These are phyloP conservation scores for Meyerozyma sp. DNA, from an alignment of 1,139 yeast species.

Conservation along the genomic window DNA sequence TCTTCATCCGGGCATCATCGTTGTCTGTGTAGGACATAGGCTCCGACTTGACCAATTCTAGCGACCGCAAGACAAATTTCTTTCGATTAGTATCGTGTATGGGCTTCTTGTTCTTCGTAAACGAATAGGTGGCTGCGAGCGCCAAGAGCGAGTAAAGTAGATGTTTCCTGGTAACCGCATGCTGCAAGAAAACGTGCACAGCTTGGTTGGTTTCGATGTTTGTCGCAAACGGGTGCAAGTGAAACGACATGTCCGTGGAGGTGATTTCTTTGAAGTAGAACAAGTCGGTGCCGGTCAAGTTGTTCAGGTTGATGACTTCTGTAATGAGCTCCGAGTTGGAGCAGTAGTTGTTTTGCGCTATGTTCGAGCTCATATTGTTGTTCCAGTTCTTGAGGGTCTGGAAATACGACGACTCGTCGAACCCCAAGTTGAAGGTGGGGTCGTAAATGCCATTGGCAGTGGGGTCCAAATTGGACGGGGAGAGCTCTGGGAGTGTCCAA, in stretches of 20 bases:
- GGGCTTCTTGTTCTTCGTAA: slow-evolving; percentile 6
- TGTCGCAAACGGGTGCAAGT: slow-evolving; percentile 11
- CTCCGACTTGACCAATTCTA: slow-evolving; percentile 11
- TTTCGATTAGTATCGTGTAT: slow-evolving; percentile 10
- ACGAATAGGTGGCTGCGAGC: slow-evolving; percentile 10
- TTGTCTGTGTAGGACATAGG: slow-evolving; percentile 10
- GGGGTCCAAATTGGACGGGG: not conserved
- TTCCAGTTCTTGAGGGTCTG: not conserved
- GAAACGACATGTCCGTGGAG: slow-evolving; percentile 6
- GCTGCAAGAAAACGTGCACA: slow-evolving; percentile 11
- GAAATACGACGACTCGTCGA: not conserved
- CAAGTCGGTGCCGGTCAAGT: slow-evolving; percentile 7
- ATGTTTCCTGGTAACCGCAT: slow-evolving; percentile 11
- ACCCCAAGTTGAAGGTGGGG: not conserved
- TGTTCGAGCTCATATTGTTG: not conserved
- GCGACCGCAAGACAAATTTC: slow-evolving; percentile 11
- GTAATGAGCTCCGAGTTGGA: slow-evolving; percentile 7
- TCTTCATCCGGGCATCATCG: slow-evolving; percentile 10
- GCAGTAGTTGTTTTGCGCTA: not conserved
- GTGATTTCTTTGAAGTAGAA: slow-evolving; percentile 9
- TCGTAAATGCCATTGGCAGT: not conserved
- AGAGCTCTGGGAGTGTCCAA: not conserved
- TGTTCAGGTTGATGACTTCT: slow-evolving; percentile 7
- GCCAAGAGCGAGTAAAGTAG: slow-evolving; percentile 13
- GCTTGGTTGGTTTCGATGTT: slow-evolving; percentile 8